A percentile compares a stretch with the other conserved stretches of the same genome.
Conservation (phyloP, 1,284 basidiomycete species). For the Heterobasidion annosum region DNA sequence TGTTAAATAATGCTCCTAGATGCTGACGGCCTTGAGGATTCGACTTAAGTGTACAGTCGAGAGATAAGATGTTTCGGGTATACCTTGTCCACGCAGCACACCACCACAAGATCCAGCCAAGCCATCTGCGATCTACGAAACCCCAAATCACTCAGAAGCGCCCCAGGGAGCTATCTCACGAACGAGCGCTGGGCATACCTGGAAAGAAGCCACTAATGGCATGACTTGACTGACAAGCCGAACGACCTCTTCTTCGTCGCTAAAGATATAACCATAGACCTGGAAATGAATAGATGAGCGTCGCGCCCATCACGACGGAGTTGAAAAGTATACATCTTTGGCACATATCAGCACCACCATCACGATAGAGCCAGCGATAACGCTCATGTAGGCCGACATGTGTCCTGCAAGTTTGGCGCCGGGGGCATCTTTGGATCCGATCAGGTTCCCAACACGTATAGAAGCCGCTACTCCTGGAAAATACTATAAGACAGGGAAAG, state of each 20-base stretch:
- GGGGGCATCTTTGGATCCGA: constrained; percentile 46
- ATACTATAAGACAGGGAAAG: not conserved
- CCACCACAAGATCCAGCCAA: constrained; percentile 68
- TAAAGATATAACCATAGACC: constrained; percentile 64
- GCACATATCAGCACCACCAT: constrained; percentile 43
- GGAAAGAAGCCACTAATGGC: constrained; percentile 75
- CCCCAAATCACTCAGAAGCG: not conserved
- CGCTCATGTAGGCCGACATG: constrained; percentile 53
- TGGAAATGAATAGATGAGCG: constrained; percentile 15
- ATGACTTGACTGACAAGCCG: constrained; percentile 60
- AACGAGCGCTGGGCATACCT: constrained; percentile 28
- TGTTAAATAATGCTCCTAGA: constrained; percentile 65
- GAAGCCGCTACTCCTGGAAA: constrained; percentile 54
- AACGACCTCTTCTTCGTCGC: constrained; percentile 54
- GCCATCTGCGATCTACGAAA: constrained; percentile 47
- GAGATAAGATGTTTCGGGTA: not conserved
- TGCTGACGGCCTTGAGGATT: constrained; percentile 55
- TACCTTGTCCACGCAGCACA: constrained; percentile 59
- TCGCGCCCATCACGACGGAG: not conserved
- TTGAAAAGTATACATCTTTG: constrained; percentile 34
- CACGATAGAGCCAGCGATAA: constrained; percentile 46
- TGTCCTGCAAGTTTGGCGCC: constrained; percentile 56
- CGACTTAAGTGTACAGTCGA: not conserved
- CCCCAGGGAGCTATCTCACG: not conserved
- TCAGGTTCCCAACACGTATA: constrained; percentile 63